Percentiles rank a stretch among this genome's conserved stretches.
These are phyloP conservation scores for Mitragyna speciosa DNA, from an alignment of 257 asterid genomes.

Conservation along the genomic window DNA sequence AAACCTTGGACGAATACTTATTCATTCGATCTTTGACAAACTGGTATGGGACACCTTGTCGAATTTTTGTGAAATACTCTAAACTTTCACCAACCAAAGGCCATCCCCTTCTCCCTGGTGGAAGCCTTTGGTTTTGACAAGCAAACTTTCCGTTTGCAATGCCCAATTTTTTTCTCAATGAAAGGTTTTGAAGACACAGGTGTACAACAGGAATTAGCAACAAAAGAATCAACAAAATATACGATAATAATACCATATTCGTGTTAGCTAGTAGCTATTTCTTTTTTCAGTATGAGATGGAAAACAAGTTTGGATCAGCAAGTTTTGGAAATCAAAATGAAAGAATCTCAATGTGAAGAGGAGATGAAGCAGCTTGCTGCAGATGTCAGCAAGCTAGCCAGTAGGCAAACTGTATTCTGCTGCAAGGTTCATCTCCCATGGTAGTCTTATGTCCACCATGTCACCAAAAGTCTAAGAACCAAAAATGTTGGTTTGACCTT, in stretches of 20 bases:
- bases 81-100: slow-evolving; percentile 24
- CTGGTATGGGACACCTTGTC: neutral
- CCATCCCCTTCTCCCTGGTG: slow-evolving; percentile 23
- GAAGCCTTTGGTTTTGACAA: neutral
- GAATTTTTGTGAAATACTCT: slow-evolving; percentile 5
- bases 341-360: neutral
- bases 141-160: neutral
- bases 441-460: neutral
- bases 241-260: neutral
- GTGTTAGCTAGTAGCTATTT: neutral
- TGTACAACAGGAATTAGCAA: neutral
- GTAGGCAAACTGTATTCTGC: neutral
- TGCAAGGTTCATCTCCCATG: neutral
- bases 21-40: slow-evolving; percentile 9
- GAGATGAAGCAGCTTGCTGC: neutral
- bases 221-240: neutral
- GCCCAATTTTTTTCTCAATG: neutral
- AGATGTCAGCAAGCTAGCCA: too few relatives aligned
- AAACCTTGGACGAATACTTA: slow-evolving; percentile 9
- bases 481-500: neutral
- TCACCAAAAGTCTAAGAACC: neutral
- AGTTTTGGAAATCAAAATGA: neutral
- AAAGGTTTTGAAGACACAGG: neutral
- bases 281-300: neutral
- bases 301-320: neutral